Conservation (phyloP, 805 yeast genomes). For the Zygosaccharomyces kombuchaensis region DNA sequence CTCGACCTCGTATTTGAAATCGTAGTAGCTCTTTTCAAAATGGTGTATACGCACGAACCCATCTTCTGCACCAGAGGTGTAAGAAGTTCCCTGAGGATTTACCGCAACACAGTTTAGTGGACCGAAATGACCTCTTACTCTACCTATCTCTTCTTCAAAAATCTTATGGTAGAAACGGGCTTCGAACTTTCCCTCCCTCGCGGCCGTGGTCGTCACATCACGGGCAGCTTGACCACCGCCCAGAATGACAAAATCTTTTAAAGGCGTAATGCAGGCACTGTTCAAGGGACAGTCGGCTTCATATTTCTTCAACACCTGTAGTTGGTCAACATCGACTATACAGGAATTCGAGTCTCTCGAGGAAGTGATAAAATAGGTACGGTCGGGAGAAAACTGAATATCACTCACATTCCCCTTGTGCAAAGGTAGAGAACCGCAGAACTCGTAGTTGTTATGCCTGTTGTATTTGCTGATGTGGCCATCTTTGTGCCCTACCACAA, state of each 20-base stretch:
- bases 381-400: constrained; percentile 82
- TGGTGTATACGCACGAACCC: constrained; percentile 93
- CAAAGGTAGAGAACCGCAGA: constrained; percentile 50
- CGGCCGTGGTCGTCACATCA: constrained; percentile 95
- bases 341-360: constrained; percentile 87
- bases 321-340: constrained; percentile 70
- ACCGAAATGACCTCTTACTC: constrained; percentile 98
- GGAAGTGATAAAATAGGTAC: constrained; percentile 84
- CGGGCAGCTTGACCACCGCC: constrained; percentile 99
- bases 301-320: constrained; percentile 67
- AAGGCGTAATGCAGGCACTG: constrained; percentile 90
- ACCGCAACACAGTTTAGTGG: constrained; percentile 92
- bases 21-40: constrained; percentile 89
- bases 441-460: constrained; percentile 58
- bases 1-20: constrained; percentile 89
- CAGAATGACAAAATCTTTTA: constrained; percentile 83
- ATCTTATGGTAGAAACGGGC: constrained; percentile 94
- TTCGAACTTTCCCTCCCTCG: constrained; percentile 93
- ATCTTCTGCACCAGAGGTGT: constrained; percentile 98
- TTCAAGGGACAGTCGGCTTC: constrained; percentile 91
- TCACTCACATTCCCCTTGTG: constrained; percentile 84
- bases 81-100: constrained; percentile 89
- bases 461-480: constrained; percentile 82
- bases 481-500: constrained; percentile 84
- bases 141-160: constrained; percentile 92